Base-by-base conservation (phyloP, 257 asterid genomes). In the Avicennia marina region DNA sequence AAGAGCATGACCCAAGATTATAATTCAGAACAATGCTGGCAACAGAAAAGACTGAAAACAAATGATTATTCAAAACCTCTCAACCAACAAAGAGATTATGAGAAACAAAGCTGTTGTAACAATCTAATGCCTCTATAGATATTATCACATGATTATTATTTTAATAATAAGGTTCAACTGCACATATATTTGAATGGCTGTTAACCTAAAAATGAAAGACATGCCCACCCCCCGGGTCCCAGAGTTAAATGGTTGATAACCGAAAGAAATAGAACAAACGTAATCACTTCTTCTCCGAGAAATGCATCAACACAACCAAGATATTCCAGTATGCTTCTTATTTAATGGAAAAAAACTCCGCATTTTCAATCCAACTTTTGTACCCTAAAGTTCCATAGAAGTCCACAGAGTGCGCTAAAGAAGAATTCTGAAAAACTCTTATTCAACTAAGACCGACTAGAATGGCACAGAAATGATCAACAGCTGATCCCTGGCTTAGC, bases 131-230 rank as follows among this genome's bases (percentile, higher is more conserved):
- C 19, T 18, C 26, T 22, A 49, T 26, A 20, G 16, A 48, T 46
- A 42, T 34, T 18, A 26, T 22, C 47, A 42, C 22, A 29, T 32
- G 60, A 53, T 26, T 40, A 45, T 41, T 18, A 8, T 15, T 22
- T 40, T 56, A 26, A 40, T 3, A 46, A 27, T 1, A 7, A 25
- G 25, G 22, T 22, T 24, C 51, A 9, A 16, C 21, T 49, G 9
- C 10, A 33, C 32, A 1, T 12, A 10, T 11, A 38, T 18, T 16
- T 24, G 7, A 41, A 58, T 22, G 22, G 43, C n/a, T 62, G 22
- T n/a, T n/a, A 68, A 60, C 58, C 60, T 46, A 67, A 67, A 45
- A 24, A 27, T 3, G 34, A 50, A 66, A 32, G 19, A 27, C 21
- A 51, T 1, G 17, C 22, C 17, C 31, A 20, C 45, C 20, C 32